Conservation (phyloP, 768 basidiomycete genomes). For the Calocybe gangraenosa region DNA sequence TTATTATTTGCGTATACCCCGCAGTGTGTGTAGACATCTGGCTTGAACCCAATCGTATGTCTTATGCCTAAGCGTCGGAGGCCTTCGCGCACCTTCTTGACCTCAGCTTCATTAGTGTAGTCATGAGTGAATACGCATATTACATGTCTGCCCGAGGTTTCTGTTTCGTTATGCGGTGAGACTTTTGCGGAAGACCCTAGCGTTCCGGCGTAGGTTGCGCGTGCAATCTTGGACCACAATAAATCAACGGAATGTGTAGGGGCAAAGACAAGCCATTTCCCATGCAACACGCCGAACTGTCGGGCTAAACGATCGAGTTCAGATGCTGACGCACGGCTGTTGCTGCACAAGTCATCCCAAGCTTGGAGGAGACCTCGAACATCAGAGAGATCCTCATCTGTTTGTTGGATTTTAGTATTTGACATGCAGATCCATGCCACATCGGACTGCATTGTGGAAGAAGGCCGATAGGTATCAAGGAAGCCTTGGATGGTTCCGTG, state of each 20-base stretch:
- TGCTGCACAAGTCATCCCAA: not conserved
- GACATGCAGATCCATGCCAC: not conserved
- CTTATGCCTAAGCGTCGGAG: conserved; percentile 15
- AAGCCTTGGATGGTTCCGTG: not conserved
- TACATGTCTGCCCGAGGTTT: conserved; percentile 1
- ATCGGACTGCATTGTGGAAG: not conserved
- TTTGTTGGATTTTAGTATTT: not conserved
- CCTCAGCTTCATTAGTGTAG: conserved; percentile 11
- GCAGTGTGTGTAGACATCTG: conserved; percentile 15
- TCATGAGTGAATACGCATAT: conserved; percentile 16
- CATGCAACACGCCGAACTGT: not conserved
- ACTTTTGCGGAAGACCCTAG: conserved; percentile 14
- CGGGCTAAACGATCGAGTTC: not conserved
- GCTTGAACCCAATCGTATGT: conserved; percentile 16
- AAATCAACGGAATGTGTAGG: conserved; percentile 5
- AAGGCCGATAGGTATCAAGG: not conserved
- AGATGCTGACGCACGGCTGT: not conserved
- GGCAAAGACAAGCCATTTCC: conserved; percentile 17
- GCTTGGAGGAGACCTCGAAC: not conserved
- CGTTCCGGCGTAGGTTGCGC: conserved; percentile 13
- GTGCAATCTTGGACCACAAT: conserved; percentile 13
- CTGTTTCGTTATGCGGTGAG: conserved; percentile 10
- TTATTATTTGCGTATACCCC: conserved; percentile 1
- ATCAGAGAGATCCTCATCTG: not conserved
- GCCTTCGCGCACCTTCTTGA: conserved; percentile 10